Percentiles rank a stretch among this genome's conserved stretches.
These are phyloP conservation scores for Zygosaccharomyces gambellarensis DNA, from an alignment of 805 yeast genomes.

Conservation along the genomic window DNA sequence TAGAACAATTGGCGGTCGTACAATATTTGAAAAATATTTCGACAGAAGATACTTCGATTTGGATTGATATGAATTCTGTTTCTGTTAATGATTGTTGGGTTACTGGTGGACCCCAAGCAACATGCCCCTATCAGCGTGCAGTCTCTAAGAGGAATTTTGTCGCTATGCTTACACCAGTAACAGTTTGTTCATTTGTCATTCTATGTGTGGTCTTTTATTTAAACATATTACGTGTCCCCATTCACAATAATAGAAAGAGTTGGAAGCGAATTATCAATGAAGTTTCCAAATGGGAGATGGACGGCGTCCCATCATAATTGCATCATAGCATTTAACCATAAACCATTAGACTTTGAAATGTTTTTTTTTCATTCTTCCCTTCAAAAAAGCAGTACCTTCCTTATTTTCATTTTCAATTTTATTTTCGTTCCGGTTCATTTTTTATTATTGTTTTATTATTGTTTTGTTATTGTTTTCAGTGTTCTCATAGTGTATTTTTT, in stretches of 20 bases:
- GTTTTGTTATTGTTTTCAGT: background rate
- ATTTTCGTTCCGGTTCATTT: too few relatives aligned
- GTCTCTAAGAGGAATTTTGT: conserved; percentile 54
- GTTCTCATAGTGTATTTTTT: background rate
- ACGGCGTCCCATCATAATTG: conserved; percentile 75
- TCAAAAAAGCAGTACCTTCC: background rate
- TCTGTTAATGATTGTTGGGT: conserved; percentile 78
- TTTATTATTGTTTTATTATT: too few relatives aligned
- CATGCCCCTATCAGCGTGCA: conserved; percentile 69
- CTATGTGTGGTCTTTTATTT: conserved; percentile 49
- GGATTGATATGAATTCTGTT: conserved; percentile 83
- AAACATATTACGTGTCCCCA: conserved; percentile 58
- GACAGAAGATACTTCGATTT: conserved; percentile 28
- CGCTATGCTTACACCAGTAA: conserved; percentile 62
- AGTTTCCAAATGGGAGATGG: conserved; percentile 60
- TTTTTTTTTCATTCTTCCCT: background rate
- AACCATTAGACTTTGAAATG: background rate
- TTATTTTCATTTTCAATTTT: too few relatives aligned
- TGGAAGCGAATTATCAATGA: conserved; percentile 57
- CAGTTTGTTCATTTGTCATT: conserved; percentile 51
- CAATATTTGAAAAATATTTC: conserved; percentile 13
- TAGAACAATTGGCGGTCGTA: conserved; percentile 38
- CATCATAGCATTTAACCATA: conserved; percentile 1
- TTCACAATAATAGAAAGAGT: conserved; percentile 62
- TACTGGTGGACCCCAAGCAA: conserved; percentile 68